Evolutionary conservation across 805 yeast genomes (phyloP).

Genomic region (Metschnikowia matae): DNA sequence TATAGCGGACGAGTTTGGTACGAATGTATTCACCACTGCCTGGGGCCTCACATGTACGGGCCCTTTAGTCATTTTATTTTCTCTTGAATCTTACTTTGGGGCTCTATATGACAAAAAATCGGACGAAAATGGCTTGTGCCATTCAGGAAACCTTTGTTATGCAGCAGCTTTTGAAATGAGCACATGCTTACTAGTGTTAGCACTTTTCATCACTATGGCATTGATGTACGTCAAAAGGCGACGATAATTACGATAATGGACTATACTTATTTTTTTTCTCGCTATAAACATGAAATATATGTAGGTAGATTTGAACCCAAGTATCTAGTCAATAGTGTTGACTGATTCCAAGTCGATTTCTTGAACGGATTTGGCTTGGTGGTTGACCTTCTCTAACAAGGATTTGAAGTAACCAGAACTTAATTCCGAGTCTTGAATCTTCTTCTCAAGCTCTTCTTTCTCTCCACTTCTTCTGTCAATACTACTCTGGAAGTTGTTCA

Average conservation of each 20-base stretch:
- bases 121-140: slow-evolving; percentile 38
- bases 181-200: slow-evolving; percentile 25
- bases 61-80: slow-evolving; percentile 52
- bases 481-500: slow-evolving; percentile 59
- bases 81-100: slow-evolving; percentile 56
- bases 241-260: not conserved
- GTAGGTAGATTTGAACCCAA: slow-evolving; percentile 16
- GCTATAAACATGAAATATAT: slow-evolving; percentile 24
- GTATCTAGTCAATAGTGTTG: slow-evolving; percentile 34
- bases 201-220: slow-evolving; percentile 20
- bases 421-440: slow-evolving; percentile 52
- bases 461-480: slow-evolving; percentile 58
- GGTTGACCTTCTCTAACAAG: slow-evolving; percentile 41
- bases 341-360: slow-evolving; percentile 43
- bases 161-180: slow-evolving; percentile 34
- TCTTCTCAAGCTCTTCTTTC: slow-evolving; percentile 51
- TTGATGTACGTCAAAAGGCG: slow-evolving; percentile 27
- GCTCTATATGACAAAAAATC: slow-evolving; percentile 45
- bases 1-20: slow-evolving; percentile 69
- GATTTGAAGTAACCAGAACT: slow-evolving; percentile 53
- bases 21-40: slow-evolving; percentile 61
- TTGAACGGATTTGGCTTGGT: slow-evolving; percentile 40
- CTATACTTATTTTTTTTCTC: slow-evolving; percentile 14
- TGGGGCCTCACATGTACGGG: slow-evolving; percentile 79
- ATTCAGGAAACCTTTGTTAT: slow-evolving; percentile 36